Base-by-base conservation (phyloP, 164 flowering plant genomes). In the Pachysandra terminalis region DNA sequence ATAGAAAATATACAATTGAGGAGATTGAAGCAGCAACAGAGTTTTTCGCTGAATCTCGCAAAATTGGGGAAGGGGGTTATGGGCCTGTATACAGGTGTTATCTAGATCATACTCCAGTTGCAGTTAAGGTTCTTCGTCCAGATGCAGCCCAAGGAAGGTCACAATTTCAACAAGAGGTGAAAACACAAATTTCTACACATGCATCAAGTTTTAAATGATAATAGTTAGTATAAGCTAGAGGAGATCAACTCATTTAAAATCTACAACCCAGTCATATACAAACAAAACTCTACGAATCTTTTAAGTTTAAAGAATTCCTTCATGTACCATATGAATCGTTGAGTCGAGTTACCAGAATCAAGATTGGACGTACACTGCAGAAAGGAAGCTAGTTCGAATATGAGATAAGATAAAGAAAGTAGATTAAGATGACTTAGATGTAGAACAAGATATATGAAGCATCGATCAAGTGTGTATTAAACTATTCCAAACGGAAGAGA, bases 41-140 rank as follows among this genome's bases (percentile, higher is more conserved):
- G 1, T 68, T 25, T 61, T 87, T 90, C 58, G 5, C 77, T 0
- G 78, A 71, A 23, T n/a, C 77, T 32, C 84, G 83, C 21, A 87
- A 89, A 66, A 87, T 90, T 54, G 96, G 96, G 26, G 92, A 87
- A 81, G 96, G 96, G 1, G 96, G 92, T 21, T 89, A 90, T 66
- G 96, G 92, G 25, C 90, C 96, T 0, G 92, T 90, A 9, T 90
- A 76, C 74, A 81, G 68, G 73, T 77, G 88, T 69, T 55, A 71
- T 68, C 72, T 90, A 40, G 96, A 90, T 73, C 92, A 87, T 64
- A 90, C 96, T 17, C 80, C 77, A n/a, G 92, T 84, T 19, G 96
- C 96, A 63, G 63, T 90, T 21, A 90, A 90, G 66, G 90, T 86
- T 65, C 81, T 90, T 14, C 86, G 89, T 21, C 90, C 96, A 14